Percentiles rank a stretch among this genome's conserved stretches.
These are phyloP conservation scores for Sclerotinia glacialis DNA, from an alignment of 2,329 filamentous ascomycete genomes.

Conservation along the genomic window DNA sequence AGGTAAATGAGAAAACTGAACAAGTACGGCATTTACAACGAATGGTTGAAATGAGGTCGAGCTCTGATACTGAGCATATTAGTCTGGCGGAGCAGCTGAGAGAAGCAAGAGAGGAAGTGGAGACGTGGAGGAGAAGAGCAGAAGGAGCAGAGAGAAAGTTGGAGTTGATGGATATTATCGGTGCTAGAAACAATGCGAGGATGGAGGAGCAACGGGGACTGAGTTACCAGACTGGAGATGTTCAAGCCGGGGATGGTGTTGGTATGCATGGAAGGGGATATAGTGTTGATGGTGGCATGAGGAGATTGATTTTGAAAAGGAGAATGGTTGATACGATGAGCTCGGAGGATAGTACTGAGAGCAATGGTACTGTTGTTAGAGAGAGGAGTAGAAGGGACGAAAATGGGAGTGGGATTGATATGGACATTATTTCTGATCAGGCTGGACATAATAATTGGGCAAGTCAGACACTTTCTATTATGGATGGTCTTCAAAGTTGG, in stretches of 20 bases:
- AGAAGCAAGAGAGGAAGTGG: conserved; percentile 44
- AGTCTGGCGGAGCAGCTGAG: conserved; percentile 50
- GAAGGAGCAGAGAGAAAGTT: conserved; percentile 55
- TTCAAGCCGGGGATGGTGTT: neutral
- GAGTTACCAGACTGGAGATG: neutral
- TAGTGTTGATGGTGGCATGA: conserved; percentile 19
- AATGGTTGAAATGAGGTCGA: conserved; percentile 47
- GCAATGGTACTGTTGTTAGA: conserved; percentile 32
- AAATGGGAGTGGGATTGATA: conserved; percentile 15
- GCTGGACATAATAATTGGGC: conserved; percentile 24
- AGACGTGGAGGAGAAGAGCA: conserved; percentile 54
- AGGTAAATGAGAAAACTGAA: conserved; percentile 47
- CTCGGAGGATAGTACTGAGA: conserved; percentile 30
- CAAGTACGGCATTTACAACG: conserved; percentile 47
- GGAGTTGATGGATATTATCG: conserved; percentile 38
- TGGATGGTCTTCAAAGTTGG: conserved; percentile 11
- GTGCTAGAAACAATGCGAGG: conserved; percentile 11
- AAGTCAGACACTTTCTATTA: conserved; percentile 15
- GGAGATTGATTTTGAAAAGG: conserved; percentile 20
- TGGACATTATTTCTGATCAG: conserved; percentile 10
- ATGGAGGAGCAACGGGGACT: neutral
- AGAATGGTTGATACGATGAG: conserved; percentile 27
- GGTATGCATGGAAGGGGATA: conserved; percentile 5
- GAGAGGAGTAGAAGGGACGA: conserved; percentile 18
- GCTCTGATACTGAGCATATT: conserved; percentile 40